Base-by-base conservation (phyloP, 495 filamentous ascomycete genomes). In the Penicillium odoratum region DNA sequence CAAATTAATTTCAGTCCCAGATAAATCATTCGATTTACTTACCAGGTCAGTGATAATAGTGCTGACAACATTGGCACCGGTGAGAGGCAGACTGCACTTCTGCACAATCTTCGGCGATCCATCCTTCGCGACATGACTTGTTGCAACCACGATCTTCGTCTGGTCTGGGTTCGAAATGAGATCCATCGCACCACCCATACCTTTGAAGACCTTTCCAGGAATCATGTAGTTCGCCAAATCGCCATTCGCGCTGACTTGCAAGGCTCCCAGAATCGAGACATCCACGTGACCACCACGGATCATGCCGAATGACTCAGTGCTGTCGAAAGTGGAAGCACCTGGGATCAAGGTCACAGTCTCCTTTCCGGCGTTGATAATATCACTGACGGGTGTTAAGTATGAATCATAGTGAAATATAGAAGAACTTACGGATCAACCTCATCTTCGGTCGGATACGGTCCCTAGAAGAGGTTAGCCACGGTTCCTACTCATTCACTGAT, bases 161-260 rank as follows among this genome's bases (percentile, higher is more conserved):
- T 80, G 75, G 57, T 81, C 81, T 3, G 92, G 92, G 74, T 96
- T 96, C 49, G 82, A 87, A 49, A 97, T 91, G 44, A 97, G 74
- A 68, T 97, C 92, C 92, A 97, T 97, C 43, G 92, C 92, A n/a
- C 92, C 92, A 31, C 92, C 92, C 74, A 97, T 95, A 0, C 92
- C 92, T 81, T 97, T 97, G 65, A 97, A 76, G 0, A 78, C 87
- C 78, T 95, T 96, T 45, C 92, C 92, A 0, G 92, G 92, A 48
- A 96, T 78, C 86, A 94, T 94, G 62, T 91, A 97, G 75, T 94
- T 95, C 26, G 92, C 92, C 15, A 97, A 74, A 64, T 96, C 92
- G 7, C 92, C 92, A 29, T 81, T 85, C 43, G 83, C 88, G 63
- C 81, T 85, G 31, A 96, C 92, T 77, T 97, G 92, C 78, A 97